Percentiles rank a stretch among this genome's conserved stretches.
phyloP scores from a whole-genome alignment of 2,329 filamentous ascomycete species.

The Teratosphaeria gauchensis region DNA sequence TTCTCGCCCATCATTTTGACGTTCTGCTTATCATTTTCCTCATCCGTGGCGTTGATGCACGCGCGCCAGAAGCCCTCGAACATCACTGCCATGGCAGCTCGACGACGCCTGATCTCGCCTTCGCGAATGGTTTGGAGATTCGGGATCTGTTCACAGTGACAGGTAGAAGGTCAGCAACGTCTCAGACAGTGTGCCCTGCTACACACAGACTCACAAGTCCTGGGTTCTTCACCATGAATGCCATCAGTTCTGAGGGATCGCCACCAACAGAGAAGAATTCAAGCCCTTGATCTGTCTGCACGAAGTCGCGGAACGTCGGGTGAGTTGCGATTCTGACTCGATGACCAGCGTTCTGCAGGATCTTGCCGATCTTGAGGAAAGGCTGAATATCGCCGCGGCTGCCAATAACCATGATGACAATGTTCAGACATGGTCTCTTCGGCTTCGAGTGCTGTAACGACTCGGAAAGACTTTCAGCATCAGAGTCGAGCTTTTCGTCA shows the following conservation, averaged over 20 bases:
- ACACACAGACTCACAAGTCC: conserved; percentile 39
- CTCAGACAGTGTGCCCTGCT: too few relatives aligned
- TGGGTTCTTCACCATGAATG: conserved; percentile 79
- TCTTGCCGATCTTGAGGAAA: conserved; percentile 64
- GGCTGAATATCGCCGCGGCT: conserved; percentile 73
- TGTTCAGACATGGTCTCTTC: conserved; percentile 51
- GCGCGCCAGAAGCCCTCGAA: conserved; percentile 75
- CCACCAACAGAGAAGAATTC: conserved; percentile 77
- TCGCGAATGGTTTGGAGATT: conserved; percentile 61
- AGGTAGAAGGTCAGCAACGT: too few relatives aligned
- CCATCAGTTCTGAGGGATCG: conserved; percentile 72
- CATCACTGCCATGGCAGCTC: conserved; percentile 69
- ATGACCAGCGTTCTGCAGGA: conserved; percentile 61
- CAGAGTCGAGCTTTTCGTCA: conserved; percentile 4
- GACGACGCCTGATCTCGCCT: conserved; percentile 59
- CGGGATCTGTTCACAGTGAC: conserved; percentile 42
- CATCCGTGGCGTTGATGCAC: conserved; percentile 64
- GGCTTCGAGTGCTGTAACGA: conserved; percentile 14
- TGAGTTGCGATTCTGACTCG: conserved; percentile 71
- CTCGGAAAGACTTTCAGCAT: conserved; percentile 17
- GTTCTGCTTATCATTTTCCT: conserved; percentile 52
- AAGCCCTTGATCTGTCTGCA: conserved; percentile 60
- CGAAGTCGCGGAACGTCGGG: conserved; percentile 65
- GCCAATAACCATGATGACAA: conserved; percentile 77
- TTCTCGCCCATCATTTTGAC: conserved; percentile 55